Evolutionary conservation across 1,284 basidiomycete species (phyloP), one percentile per base, ranked within the genome.

Genomic region (Puccinia horiana): DNA sequence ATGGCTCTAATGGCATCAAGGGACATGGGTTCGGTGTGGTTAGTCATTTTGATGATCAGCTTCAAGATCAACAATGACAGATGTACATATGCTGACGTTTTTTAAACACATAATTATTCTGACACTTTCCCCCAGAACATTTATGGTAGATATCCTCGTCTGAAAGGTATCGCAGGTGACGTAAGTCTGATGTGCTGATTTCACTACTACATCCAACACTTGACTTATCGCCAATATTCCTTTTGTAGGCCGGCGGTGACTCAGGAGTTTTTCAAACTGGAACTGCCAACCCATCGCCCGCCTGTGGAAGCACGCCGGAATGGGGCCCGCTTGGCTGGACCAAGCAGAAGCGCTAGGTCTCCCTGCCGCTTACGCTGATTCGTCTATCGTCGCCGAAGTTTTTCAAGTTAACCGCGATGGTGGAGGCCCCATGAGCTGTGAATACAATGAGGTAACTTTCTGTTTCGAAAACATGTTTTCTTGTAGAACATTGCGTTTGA

Each of bases 371-470:
- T 49, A 80, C 35, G 23, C 29, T n/a, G 73, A 80, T 37, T 37
- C 52, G 35, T 80, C 78, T 6, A 23, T 80, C 42, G 78, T 80
- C 18, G 52, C 29, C 14, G 42, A 40, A 12, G 78, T 35, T 14
- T 80, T 80, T n/a, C 78, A 80, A 37, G 78, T 80, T 29, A 80
- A 80, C 37, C 67, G 67, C 23, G 78, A 80, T 47, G 78, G 78
- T 32, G 78, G 67, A 37, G 78, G 78, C 11, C 65, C 65, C 49
- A 80, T 80, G 78, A 56, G 20, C 14, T 80, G 78, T 52, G 67
- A 72, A 80, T 80, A 72, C 67, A 80, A 61, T 29, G 65, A 72
- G 29, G 78, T 80, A 58, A 16, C 61, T 4, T 29, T 29, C 26
- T n/a, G n/a, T n/a, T 29, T 32, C 26, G 5, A 37, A 63, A 63